These are phyloP conservation scores for Pancytospora philotis DNA, from an alignment of 371 early-diverging fungal species.

Conservation along the genomic window DNA sequence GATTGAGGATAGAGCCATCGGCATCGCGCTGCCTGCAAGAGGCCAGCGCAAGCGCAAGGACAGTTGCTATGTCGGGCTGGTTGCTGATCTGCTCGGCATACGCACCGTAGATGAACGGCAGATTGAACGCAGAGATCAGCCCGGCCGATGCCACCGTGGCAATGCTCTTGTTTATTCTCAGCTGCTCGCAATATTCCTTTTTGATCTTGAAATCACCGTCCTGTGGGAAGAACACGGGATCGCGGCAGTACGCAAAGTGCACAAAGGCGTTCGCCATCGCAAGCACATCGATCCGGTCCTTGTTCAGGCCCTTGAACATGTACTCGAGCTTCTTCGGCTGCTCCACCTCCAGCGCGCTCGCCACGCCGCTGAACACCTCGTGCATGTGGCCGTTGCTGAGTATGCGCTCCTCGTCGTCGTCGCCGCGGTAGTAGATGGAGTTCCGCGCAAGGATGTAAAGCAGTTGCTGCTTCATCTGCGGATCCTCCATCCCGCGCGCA, in stretches of 20 bases:
- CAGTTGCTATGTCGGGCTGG: constrained; percentile 27
- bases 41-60: constrained; percentile 49
- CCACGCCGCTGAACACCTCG: constrained; percentile 16
- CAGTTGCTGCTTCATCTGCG: constrained; percentile 21
- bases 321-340: constrained; percentile 15
- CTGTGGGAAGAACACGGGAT: constrained; percentile 28
- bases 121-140: constrained; percentile 48
- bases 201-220: constrained; percentile 7
- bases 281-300: constrained; percentile 35
- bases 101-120: constrained; percentile 37
- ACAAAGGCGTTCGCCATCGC: constrained; percentile 44
- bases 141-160: constrained; percentile 42
- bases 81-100: constrained; percentile 51
- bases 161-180: constrained; percentile 4
- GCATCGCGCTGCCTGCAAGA: constrained; percentile 36
- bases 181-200: constrained; percentile 10
- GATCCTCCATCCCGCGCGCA: constrained; percentile 13
- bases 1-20: constrained; percentile 45
- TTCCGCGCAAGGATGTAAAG: constrained; percentile 40
- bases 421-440: constrained; percentile 33
- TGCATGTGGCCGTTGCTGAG: constrained; percentile 25
- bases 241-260: constrained; percentile 43
- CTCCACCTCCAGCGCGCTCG: constrained; percentile 28
- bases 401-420: constrained; percentile 30
- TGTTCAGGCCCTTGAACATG: constrained; percentile 29